These are phyloP conservation scores for Pseudocercospora vitis DNA, from an alignment of 2,329 filamentous ascomycete species.

Conservation along the genomic window DNA sequence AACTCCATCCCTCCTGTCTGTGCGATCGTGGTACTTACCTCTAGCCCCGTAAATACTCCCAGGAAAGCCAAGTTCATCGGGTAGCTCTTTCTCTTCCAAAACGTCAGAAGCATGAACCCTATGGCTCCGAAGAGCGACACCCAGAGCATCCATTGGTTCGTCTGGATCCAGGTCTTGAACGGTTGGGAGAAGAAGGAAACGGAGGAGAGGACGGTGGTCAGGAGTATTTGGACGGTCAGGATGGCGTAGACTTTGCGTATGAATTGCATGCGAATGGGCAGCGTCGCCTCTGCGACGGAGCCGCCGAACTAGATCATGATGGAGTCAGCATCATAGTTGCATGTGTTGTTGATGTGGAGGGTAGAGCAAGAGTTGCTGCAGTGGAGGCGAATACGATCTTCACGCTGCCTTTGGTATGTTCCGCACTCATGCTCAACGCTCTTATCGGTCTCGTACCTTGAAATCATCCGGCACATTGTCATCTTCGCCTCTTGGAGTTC, in stretches of 20 bases:
- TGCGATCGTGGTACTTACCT: slow-evolving; percentile 44
- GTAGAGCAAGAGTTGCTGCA: background rate
- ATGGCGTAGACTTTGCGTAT: slow-evolving; percentile 89
- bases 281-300: slow-evolving; percentile 85
- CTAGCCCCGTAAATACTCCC: slow-evolving; percentile 80
- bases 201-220: slow-evolving; percentile 76
- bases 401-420: background rate
- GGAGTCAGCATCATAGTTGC: too few species aligned
- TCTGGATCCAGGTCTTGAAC: slow-evolving; percentile 87
- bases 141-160: slow-evolving; percentile 80
- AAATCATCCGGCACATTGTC: slow-evolving; percentile 97
- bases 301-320: slow-evolving; percentile 70
- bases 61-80: slow-evolving; percentile 94
- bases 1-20: background rate
- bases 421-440: background rate
- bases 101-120: slow-evolving; percentile 81
- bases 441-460: slow-evolving; percentile 61
- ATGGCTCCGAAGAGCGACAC: slow-evolving; percentile 80
- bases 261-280: slow-evolving; percentile 86
- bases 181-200: slow-evolving; percentile 78
- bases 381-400: background rate
- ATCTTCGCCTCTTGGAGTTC: slow-evolving; percentile 70
- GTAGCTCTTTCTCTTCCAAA: slow-evolving; percentile 67
- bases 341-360: background rate
- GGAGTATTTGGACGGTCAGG: slow-evolving; percentile 88